Conservation (phyloP, 2,329 filamentous ascomycete species). For the Paracoccidioides brasiliensis region DNA sequence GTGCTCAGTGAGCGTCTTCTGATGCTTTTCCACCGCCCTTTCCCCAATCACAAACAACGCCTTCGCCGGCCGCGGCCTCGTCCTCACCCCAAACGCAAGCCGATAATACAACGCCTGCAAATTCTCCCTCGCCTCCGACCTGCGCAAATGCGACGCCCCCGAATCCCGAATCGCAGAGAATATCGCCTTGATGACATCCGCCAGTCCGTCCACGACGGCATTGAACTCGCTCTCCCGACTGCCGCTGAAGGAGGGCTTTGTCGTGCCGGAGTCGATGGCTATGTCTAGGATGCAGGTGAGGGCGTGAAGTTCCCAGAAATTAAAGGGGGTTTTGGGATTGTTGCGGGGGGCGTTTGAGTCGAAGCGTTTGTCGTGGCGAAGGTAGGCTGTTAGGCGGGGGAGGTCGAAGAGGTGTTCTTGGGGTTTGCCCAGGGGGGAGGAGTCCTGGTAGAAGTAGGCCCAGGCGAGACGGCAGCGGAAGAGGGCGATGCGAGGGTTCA, state of each 20-base stretch:
- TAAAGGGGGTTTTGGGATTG: slow-evolving; percentile 14
- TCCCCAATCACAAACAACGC: slow-evolving; percentile 22
- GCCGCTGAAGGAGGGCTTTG: slow-evolving; percentile 10
- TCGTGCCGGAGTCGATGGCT: slow-evolving; percentile 52
- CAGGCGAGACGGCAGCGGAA: slow-evolving; percentile 29
- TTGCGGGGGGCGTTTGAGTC: slow-evolving; percentile 12
- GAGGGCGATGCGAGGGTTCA: slow-evolving; percentile 23
- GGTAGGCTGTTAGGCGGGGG: slow-evolving; percentile 17
- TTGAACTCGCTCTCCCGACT: slow-evolving; percentile 47
- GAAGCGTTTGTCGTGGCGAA: slow-evolving; percentile 20
- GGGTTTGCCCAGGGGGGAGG: slow-evolving; percentile 17
- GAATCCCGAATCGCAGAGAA: slow-evolving; percentile 56
- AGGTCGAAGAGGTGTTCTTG: slow-evolving; percentile 19
- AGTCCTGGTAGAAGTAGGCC: slow-evolving; percentile 22
- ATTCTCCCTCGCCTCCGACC: slow-evolving; percentile 63
- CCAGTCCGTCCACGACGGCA: slow-evolving; percentile 53
- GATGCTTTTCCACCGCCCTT: slow-evolving; percentile 1
- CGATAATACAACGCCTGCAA: slow-evolving; percentile 65
- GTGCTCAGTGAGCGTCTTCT: not conserved
- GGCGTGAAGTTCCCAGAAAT: slow-evolving; percentile 58
- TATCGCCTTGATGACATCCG: slow-evolving; percentile 43
- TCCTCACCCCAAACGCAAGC: slow-evolving; percentile 57
- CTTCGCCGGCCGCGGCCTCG: slow-evolving; percentile 43
- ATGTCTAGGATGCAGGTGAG: slow-evolving; percentile 58
- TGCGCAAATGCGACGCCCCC: slow-evolving; percentile 56